phyloP scores from a whole-genome alignment of 345 rosid genomes.

The Eucalyptus polyanthemos region DNA sequence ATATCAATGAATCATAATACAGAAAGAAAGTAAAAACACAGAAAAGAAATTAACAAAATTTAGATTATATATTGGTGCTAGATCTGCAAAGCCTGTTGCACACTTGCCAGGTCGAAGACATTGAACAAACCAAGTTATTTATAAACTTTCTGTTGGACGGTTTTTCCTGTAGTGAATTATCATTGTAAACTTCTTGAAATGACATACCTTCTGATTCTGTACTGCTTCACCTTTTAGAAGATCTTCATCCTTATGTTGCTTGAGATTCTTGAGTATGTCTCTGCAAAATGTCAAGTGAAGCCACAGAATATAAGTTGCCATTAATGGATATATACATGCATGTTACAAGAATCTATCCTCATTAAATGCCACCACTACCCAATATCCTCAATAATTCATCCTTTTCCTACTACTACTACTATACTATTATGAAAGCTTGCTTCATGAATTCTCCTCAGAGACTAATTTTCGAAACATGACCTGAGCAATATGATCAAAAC shows the following conservation, averaged over 20 bases:
- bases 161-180: neutral
- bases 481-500: neutral
- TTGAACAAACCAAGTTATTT: neutral
- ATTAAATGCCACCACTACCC: neutral
- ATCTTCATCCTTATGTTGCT: constrained; percentile 76
- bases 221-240: constrained; percentile 82
- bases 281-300: constrained; percentile 8
- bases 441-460: neutral
- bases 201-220: constrained; percentile 71
- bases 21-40: neutral
- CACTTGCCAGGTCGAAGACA: neutral
- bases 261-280: constrained; percentile 60
- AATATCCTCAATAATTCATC: neutral
- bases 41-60: neutral
- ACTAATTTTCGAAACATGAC: neutral
- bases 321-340: neutral
- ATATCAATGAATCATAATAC: neutral
- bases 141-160: neutral
- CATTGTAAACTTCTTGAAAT: neutral
- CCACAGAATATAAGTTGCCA: neutral
- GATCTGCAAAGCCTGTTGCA: neutral
- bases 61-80: neutral
- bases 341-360: neutral
- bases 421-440: neutral
- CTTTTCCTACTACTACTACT: neutral